These are phyloP conservation scores for Syncephalastrum sp. DNA, from an alignment of 371 early-diverging fungal species.

Conservation along the genomic window DNA sequence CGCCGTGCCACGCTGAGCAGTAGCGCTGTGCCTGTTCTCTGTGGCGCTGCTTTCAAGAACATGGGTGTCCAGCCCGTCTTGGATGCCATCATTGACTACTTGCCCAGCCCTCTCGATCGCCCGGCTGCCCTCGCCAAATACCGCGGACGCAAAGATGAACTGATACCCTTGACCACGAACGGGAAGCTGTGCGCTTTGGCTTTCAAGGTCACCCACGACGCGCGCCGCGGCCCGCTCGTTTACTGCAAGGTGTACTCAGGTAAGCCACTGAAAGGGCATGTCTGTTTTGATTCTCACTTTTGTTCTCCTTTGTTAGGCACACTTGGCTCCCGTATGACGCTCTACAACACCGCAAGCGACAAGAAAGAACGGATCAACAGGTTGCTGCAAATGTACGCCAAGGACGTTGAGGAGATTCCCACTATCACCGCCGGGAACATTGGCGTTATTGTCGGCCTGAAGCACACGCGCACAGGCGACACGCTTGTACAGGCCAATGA, in stretches of 20 bases:
- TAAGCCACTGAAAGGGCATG: conserved; percentile 3
- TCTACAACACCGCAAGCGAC: conserved; percentile 67
- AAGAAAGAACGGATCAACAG: conserved; percentile 84
- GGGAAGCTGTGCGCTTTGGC: conserved; percentile 82
- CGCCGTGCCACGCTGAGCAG: conserved; percentile 70
- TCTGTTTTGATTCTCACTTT: conserved; percentile 4
- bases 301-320: conserved; percentile 31
- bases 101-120: conserved; percentile 81
- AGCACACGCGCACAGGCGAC: conserved; percentile 90
- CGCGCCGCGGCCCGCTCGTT: conserved; percentile 83
- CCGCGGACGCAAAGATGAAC: conserved; percentile 28
- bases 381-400: conserved; percentile 90
- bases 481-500: conserved; percentile 72
- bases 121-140: conserved; percentile 62
- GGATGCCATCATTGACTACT: conserved; percentile 85
- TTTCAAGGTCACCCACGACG: conserved; percentile 90
- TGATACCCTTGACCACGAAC: conserved; percentile 41
- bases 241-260: conserved; percentile 95
- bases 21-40: conserved; percentile 81
- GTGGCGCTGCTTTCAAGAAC: conserved; percentile 89
- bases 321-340: conserved; percentile 62
- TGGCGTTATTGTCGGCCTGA: conserved; percentile 86
- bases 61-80: conserved; percentile 91
- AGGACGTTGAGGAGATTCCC: conserved; percentile 85
- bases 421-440: conserved; percentile 82